A percentile compares a stretch with the other conserved stretches of the same genome.
Evolutionary conservation across 2,329 filamentous ascomycete genomes (phyloP).

Genomic region (Fusarium heterosporum): DNA sequence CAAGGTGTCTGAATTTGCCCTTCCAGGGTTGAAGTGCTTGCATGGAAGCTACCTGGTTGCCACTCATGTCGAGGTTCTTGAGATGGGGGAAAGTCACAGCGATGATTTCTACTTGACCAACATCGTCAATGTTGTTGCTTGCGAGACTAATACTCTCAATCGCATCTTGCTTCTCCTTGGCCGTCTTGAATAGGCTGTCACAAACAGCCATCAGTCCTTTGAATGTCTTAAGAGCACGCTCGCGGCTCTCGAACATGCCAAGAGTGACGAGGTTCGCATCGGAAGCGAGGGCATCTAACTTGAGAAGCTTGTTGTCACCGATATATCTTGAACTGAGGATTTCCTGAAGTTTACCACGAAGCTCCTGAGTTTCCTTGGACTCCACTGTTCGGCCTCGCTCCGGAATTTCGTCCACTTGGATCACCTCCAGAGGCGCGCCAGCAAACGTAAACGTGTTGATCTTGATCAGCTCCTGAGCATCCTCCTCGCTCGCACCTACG

Average conservation of each 20-base stretch:
- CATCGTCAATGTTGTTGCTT: constrained; percentile 80
- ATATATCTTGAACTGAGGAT: constrained; percentile 83
- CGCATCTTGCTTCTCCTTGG: constrained; percentile 78
- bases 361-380: constrained; percentile 67
- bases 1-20: constrained; percentile 79
- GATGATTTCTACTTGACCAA: constrained; percentile 78
- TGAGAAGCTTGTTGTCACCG: constrained; percentile 76
- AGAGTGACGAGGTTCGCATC: constrained; percentile 79
- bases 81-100: constrained; percentile 85
- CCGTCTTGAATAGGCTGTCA: constrained; percentile 78
- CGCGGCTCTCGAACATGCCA: constrained; percentile 78
- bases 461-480: constrained; percentile 73
- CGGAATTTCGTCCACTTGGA: constrained; percentile 59
- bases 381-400: constrained; percentile 56
- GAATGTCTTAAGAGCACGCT: constrained; percentile 87
- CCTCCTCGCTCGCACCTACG: constrained; percentile 73
- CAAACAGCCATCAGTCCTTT: constrained; percentile 90
- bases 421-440: constrained; percentile 69
- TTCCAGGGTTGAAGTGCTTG: constrained; percentile 80
- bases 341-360: constrained; percentile 74
- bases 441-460: constrained; percentile 78
- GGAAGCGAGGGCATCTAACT: constrained; percentile 80
- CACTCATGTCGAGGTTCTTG: constrained; percentile 88
- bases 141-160: constrained; percentile 86
- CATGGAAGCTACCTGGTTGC: constrained; percentile 79